A percentile compares a stretch with the other conserved stretches of the same genome.
phyloP scores from a whole-genome alignment of 2,329 filamentous ascomycete genomes.

The Fusarium anguioides region DNA sequence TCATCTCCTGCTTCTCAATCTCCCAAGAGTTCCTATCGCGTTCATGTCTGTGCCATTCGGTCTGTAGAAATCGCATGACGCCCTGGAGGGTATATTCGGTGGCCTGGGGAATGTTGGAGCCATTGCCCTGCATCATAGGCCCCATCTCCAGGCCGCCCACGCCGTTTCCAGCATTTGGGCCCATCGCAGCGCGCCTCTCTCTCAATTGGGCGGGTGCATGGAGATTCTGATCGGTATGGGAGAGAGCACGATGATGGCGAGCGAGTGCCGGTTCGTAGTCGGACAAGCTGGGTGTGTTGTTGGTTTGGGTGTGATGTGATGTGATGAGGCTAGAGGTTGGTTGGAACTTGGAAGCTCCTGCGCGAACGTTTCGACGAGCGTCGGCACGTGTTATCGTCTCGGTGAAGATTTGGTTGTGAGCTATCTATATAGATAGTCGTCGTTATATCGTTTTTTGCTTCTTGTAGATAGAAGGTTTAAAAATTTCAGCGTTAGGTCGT shows the following conservation, averaged over 20 bases:
- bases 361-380: constrained; percentile 20
- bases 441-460: constrained; percentile 9
- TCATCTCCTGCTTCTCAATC: constrained; percentile 99
- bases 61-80: constrained; percentile 99
- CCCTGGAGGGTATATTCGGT: constrained; percentile 75
- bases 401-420: neutral
- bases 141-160: constrained; percentile 59
- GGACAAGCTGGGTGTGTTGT: constrained; percentile 38
- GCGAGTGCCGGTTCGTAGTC: constrained; percentile 33
- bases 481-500: constrained; percentile 17
- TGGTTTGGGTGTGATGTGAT: constrained; percentile 22
- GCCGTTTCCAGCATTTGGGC: constrained; percentile 58
- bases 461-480: constrained; percentile 8
- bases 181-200: constrained; percentile 54
- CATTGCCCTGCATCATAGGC: constrained; percentile 58
- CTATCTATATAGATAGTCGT: neutral
- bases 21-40: constrained; percentile 98
- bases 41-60: constrained; percentile 98
- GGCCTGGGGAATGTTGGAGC: constrained; percentile 64
- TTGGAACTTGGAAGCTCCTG: constrained; percentile 22
- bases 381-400: constrained; percentile 31
- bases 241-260: constrained; percentile 29
- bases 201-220: constrained; percentile 52
- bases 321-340: constrained; percentile 16
- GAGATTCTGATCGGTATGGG: constrained; percentile 47